Evolutionary conservation across 75 land plant species (phyloP).

Genomic region (Gnetum montanum): DNA sequence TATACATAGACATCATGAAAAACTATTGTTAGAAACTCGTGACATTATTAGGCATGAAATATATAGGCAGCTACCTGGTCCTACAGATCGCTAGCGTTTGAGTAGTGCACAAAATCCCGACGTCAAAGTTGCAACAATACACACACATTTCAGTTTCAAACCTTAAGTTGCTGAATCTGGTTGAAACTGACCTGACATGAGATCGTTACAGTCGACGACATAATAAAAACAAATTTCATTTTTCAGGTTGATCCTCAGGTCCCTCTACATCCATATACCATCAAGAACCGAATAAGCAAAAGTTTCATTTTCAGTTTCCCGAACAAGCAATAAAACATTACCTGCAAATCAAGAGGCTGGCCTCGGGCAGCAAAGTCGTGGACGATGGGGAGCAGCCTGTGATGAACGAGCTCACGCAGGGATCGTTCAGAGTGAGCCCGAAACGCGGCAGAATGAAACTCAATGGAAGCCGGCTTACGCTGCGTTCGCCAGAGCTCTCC

Average conservation of each 20-base stretch:
- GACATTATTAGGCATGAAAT: no score
- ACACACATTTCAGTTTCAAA: no score
- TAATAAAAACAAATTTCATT: not conserved
- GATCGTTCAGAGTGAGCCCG: constrained; percentile 30
- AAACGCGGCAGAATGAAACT: constrained; percentile 54
- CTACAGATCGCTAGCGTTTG: no score
- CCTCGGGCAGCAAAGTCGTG: constrained; percentile 11
- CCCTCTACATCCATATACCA: not conserved
- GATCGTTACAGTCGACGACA: not conserved
- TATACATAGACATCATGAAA: no score
- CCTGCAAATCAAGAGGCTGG: constrained; percentile 42
- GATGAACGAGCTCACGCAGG: constrained; percentile 40
- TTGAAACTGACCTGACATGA: not conserved
- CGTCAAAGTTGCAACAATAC: no score
- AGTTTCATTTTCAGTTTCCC: not conserved
- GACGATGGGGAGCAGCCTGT: constrained; percentile 40
- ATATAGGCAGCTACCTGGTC: no score
- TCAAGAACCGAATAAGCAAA: not conserved
- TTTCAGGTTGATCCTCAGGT: no score
- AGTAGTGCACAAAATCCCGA: no score
- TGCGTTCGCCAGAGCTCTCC: constrained; percentile 57
- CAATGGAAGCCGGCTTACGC: constrained; percentile 68
- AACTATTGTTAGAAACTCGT: no score
- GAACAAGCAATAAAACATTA: not conserved
- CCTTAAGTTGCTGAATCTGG: not conserved